These are phyloP conservation scores for Andrographis paniculata DNA, from an alignment of 305 asterid genomes.

Conservation along the genomic window DNA sequence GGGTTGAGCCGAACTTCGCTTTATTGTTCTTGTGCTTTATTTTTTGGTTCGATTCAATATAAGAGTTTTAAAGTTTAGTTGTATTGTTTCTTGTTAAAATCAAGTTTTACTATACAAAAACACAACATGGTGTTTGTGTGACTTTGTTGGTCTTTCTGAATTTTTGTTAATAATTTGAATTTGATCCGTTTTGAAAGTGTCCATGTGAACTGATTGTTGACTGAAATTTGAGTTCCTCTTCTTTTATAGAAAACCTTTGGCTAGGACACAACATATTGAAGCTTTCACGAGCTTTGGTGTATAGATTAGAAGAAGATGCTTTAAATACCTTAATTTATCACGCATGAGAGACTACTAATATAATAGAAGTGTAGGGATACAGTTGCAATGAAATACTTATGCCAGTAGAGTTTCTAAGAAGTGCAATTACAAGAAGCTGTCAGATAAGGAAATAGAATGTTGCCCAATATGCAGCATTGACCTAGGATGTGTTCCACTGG, in stretches of 20 bases:
- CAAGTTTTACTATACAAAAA: too few species aligned
- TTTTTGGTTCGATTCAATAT: too few species aligned
- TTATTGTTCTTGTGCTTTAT: too few species aligned
- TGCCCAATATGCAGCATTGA: slow-evolving; percentile 74
- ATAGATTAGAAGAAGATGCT: neutral
- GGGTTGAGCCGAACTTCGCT: too few species aligned
- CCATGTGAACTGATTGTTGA: slow-evolving; percentile 10
- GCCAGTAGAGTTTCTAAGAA: slow-evolving; percentile 51
- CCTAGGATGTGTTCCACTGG: slow-evolving; percentile 68
- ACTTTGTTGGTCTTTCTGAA: neutral
- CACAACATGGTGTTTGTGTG: neutral
- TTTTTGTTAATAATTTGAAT: neutral
- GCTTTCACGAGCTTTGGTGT: too few species aligned
- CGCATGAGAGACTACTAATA: too few species aligned
- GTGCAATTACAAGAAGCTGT: slow-evolving; percentile 63
- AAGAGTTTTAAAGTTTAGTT: too few species aligned
- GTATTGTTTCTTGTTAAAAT: too few species aligned
- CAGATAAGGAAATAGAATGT: slow-evolving; percentile 59
- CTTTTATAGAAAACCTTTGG: slow-evolving; percentile 9
- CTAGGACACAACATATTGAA: too few species aligned
- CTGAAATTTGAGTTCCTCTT: slow-evolving; percentile 16
- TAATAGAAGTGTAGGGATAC: slow-evolving; percentile 5
- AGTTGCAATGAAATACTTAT: slow-evolving; percentile 6
- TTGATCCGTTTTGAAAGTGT: slow-evolving; percentile 11
- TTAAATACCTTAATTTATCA: neutral